These are phyloP conservation scores for Phyllosticta citrichinensis DNA, from an alignment of 2,329 filamentous ascomycete species.

Conservation along the genomic window DNA sequence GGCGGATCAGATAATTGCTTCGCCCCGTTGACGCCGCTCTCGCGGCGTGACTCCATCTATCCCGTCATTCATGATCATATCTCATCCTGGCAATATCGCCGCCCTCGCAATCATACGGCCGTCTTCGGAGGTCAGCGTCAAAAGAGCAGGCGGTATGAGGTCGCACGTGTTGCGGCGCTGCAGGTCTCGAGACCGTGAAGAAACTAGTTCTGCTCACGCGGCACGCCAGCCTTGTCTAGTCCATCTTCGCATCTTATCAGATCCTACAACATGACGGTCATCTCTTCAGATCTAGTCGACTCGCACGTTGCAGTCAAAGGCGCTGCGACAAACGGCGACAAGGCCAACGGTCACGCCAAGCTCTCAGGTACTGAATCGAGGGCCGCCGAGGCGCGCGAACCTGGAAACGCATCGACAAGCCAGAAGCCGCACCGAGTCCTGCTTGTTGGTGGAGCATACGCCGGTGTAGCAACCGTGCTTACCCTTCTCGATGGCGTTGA, in stretches of 20 bases:
- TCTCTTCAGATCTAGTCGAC: neutral
- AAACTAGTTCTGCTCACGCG: neutral
- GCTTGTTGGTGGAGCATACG: slow-evolving; percentile 62
- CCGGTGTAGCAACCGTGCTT: slow-evolving; percentile 56
- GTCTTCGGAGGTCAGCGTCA: neutral
- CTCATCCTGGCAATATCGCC: neutral
- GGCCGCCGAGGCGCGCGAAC: neutral
- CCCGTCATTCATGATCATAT: neutral
- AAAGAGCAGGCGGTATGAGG: neutral
- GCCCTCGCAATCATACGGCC: neutral
- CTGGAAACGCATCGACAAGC: neutral
- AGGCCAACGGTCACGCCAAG: neutral
- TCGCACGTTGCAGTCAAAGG: neutral
- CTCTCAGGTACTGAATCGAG: neutral
- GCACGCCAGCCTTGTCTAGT: neutral
- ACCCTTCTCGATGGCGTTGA: slow-evolving; percentile 58
- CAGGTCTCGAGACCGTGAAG: neutral
- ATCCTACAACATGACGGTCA: neutral
- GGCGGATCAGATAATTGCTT: neutral
- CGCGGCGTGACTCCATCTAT: neutral
- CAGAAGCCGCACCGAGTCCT: slow-evolving; percentile 36
- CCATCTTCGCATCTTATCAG: neutral
- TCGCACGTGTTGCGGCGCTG: neutral
- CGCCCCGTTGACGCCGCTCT: neutral
- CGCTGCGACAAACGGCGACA: neutral